Percentiles rank a stretch among this genome's conserved stretches.
Evolutionary conservation across 768 basidiomycete genomes (phyloP).

Genomic region (Hygrophorus pudorinus): DNA sequence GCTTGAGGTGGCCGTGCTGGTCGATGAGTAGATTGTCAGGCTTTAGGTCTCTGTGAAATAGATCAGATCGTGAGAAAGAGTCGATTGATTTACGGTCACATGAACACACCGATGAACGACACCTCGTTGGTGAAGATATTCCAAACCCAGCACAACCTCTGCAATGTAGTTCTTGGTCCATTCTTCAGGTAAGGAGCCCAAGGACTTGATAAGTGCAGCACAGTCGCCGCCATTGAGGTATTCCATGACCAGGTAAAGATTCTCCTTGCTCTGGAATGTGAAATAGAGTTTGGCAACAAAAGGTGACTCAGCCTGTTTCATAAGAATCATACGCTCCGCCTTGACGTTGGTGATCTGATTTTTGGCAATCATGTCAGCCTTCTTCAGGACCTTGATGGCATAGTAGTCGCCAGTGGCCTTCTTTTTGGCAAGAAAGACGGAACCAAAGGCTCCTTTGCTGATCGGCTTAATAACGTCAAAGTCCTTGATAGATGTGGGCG

Average conservation of each 20-base stretch:
- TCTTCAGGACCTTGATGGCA: constrained; percentile 99
- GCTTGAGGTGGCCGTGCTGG: constrained; percentile 90
- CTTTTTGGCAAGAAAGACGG: constrained; percentile 97
- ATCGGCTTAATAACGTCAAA: constrained; percentile 99
- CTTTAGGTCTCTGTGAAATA: constrained; percentile 74
- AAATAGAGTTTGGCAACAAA: constrained; percentile 97
- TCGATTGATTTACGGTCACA: background rate
- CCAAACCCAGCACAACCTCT: constrained; percentile 89
- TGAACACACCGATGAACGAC: constrained; percentile 86
- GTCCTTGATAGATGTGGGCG: constrained; percentile 92
- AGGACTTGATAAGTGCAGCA: constrained; percentile 89
- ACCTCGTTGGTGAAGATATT: constrained; percentile 92
- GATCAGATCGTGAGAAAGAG: constrained; percentile 2
- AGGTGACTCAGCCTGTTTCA: constrained; percentile 98
- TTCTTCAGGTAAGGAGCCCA: constrained; percentile 91
- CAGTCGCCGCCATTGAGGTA: constrained; percentile 98
- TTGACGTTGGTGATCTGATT: constrained; percentile 99
- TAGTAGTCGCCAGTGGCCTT: constrained; percentile 97
- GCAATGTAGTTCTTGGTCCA: constrained; percentile 97
- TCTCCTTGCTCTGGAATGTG: constrained; percentile 99
- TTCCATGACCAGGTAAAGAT: constrained; percentile 98
- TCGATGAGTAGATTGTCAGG: constrained; percentile 98
- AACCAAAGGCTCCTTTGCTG: constrained; percentile 97
- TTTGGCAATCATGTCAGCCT: constrained; percentile 99
- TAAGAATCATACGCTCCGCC: constrained; percentile 98